Base-by-base conservation (phyloP, 306 rosid species). In the Boehmeria nivea region DNA sequence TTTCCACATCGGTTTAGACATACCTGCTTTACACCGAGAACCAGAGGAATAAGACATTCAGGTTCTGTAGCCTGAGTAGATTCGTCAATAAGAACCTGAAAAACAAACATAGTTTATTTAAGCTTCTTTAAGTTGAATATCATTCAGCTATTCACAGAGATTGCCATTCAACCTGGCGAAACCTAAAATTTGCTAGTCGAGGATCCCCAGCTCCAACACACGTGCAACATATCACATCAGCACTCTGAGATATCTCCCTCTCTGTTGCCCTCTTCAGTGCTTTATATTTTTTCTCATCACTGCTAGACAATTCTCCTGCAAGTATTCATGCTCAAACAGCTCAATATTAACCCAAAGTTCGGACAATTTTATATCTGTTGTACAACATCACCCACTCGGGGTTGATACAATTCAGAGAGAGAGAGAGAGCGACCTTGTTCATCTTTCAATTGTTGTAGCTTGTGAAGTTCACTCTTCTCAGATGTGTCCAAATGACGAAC, bases 171-270 rank as follows among this genome's bases (percentile, higher is more conserved):
- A 93, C 99, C 99, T 93, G 99, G 60, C 99, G 99, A 55, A 85
- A 93, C 76, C 99, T 83, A 88, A 93, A 93, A 61, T 93, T 93
- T 31, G 96, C 81, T 45, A 93, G 77, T 39, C 99, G 84, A 44
- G 99, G 99, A 66, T 93, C 99, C 67, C 99, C 96, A 69, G 99
- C 96, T 50, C 99, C 99, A 69, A 81, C 95, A 77, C 99, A 93
- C 15, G 99, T 93, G 78, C 99, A 93, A 70, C 99, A 93, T 33
- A 93, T 93, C 65, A 93, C 99, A 81, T 93, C 99, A 51, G 99
- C 96, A 72, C 99, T 93, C 78, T 93, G 99, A 76, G 99, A 93
- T 75, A 93, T 93, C 81, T 93, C 99, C 73, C 99, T 84, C 71
- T 93, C 99, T 12, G 99, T 93, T 42, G 99, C 99, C 64, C 99